phyloP scores from a whole-genome alignment of 306 rosid genomes.

The Delonix regia region DNA sequence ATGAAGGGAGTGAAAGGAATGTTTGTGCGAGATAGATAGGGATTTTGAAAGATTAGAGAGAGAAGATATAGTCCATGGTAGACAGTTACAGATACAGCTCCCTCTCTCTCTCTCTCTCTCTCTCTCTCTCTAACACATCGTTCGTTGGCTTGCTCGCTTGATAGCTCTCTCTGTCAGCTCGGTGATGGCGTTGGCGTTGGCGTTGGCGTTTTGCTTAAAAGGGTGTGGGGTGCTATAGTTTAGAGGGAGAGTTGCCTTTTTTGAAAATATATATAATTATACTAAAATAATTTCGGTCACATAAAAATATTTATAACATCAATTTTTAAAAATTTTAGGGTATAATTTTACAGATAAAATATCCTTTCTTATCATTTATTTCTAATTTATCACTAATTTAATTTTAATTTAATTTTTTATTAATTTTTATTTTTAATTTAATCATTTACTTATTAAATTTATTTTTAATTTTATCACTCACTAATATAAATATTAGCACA shows the following conservation, averaged over 20 bases:
- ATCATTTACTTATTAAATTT: too few species aligned
- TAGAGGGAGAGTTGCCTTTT: too few species aligned
- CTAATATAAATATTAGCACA: too few species aligned
- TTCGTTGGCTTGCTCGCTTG: neutral
- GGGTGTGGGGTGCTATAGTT: neutral
- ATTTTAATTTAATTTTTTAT: too few species aligned
- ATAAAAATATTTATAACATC: neutral
- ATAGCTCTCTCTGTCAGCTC: neutral
- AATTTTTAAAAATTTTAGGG: too few species aligned
- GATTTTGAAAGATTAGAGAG: slow-evolving; percentile 68
- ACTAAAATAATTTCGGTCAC: neutral
- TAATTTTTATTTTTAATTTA: too few species aligned
- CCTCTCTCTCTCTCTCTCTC: neutral
- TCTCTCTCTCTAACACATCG: slow-evolving; percentile 2
- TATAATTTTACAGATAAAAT: too few species aligned
- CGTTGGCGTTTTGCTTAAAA: slow-evolving; percentile 24
- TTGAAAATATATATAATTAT: neutral
- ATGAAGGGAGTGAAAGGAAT: slow-evolving; percentile 13
- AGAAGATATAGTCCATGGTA: slow-evolving; percentile 42
- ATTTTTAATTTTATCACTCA: too few species aligned
- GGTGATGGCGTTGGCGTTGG: slow-evolving; percentile 35
- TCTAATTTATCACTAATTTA: too few species aligned
- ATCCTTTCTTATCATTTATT: too few species aligned
- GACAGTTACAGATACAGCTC: slow-evolving; percentile 42
- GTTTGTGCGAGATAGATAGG: slow-evolving; percentile 35